A percentile compares a stretch with the other conserved stretches of the same genome.
Evolutionary conservation across 2,329 filamentous ascomycete genomes (phyloP).

Genomic region (Sporothrix humicola): DNA sequence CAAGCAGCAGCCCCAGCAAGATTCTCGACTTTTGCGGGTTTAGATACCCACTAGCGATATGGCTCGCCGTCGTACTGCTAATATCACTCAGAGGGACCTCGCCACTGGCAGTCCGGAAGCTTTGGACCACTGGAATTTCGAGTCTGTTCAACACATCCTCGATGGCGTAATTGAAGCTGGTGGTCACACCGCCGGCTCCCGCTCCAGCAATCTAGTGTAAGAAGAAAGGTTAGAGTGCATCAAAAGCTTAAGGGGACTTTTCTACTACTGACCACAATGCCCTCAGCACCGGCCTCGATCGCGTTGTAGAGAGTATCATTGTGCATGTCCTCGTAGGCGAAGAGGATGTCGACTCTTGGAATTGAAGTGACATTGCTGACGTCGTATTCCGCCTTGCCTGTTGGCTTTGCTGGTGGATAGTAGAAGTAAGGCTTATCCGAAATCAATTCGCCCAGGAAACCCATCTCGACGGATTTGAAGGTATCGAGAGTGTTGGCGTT

Average conservation of each 20-base stretch:
- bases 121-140: slow-evolving; percentile 49
- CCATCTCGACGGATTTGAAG: slow-evolving; percentile 63
- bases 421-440: slow-evolving; percentile 65
- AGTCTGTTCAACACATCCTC: slow-evolving; percentile 49
- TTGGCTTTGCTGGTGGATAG: slow-evolving; percentile 57
- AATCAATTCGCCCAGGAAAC: slow-evolving; percentile 63
- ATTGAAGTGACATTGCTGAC: slow-evolving; percentile 48
- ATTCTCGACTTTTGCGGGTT: slow-evolving; percentile 63
- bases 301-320: slow-evolving; percentile 55
- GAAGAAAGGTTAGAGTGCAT: too few relatives aligned
- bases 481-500: slow-evolving; percentile 68
- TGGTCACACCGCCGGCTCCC: slow-evolving; percentile 58
- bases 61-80: background rate
- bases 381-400: slow-evolving; percentile 54
- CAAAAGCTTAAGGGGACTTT: too few relatives aligned
- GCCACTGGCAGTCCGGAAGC: slow-evolving; percentile 49
- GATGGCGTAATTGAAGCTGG: slow-evolving; percentile 3
- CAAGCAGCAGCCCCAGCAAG: slow-evolving; percentile 50
- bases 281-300: slow-evolving; percentile 56
- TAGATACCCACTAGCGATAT: slow-evolving; percentile 51
- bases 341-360: slow-evolving; percentile 62
- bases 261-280: slow-evolving; percentile 57
- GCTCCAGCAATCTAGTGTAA: slow-evolving; percentile 56
- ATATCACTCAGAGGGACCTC: background rate
- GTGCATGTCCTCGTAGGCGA: slow-evolving; percentile 60